Conservation (phyloP, 2,329 filamentous ascomycete species). For the Ophiocordyceps camponoti-saundersi region DNA sequence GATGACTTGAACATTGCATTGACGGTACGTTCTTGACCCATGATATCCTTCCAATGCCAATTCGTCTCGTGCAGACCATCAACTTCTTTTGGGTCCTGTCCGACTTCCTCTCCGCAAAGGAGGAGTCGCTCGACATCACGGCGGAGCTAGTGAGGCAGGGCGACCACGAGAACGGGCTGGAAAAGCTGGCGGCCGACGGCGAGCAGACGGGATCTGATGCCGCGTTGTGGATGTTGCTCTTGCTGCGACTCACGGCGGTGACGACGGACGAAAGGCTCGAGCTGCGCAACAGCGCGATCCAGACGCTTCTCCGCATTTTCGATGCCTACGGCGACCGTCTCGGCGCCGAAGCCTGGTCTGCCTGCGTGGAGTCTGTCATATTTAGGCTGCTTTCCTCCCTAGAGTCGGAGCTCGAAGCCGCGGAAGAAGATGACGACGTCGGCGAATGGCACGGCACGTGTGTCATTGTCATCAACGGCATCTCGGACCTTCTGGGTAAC, state of each 20-base stretch:
- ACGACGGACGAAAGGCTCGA: slow-evolving; percentile 58
- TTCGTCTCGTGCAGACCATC: slow-evolving; percentile 43
- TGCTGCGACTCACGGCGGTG: slow-evolving; percentile 54
- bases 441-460: slow-evolving; percentile 57
- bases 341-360: slow-evolving; percentile 61
- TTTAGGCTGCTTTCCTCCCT: slow-evolving; percentile 62
- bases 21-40: slow-evolving; percentile 43
- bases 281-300: slow-evolving; percentile 72
- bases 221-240: slow-evolving; percentile 62
- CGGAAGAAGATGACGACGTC: slow-evolving; percentile 18
- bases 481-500: slow-evolving; percentile 55
- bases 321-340: slow-evolving; percentile 78
- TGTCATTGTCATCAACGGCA: slow-evolving; percentile 55
- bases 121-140: slow-evolving; percentile 39
- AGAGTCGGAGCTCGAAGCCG: slow-evolving; percentile 32
- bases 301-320: slow-evolving; percentile 80
- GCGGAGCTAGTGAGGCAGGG: slow-evolving; percentile 29
- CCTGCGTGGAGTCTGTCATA: slow-evolving; percentile 66
- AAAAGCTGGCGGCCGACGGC: slow-evolving; percentile 39
- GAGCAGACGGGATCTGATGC: slow-evolving; percentile 46
- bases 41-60: background rate
- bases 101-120: slow-evolving; percentile 57
- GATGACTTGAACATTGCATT: slow-evolving; percentile 92
- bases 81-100: slow-evolving; percentile 95
- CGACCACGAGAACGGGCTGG: slow-evolving; percentile 31